A percentile compares a stretch with the other conserved stretches of the same genome.
phyloP scores from a whole-genome alignment of 2,329 filamentous ascomycete genomes.

The Elsinoe arachidis region DNA sequence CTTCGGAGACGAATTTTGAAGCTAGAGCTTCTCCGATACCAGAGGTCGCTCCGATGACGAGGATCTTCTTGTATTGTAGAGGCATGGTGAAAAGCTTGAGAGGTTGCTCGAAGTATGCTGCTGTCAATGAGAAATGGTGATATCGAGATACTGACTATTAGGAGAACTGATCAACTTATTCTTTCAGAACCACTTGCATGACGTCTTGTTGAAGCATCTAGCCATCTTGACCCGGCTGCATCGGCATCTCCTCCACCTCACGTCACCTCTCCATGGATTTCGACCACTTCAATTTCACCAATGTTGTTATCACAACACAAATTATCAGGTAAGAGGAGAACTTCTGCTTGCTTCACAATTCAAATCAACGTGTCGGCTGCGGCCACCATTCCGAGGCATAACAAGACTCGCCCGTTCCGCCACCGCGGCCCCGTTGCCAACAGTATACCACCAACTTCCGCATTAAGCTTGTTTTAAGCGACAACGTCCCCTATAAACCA shows the following conservation, averaged over 20 bases:
- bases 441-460: neutral
- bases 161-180: neutral
- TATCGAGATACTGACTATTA: neutral
- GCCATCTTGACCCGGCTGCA: neutral
- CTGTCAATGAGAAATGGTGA: neutral
- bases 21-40: conserved; percentile 46
- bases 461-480: conserved; percentile 2
- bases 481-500: neutral
- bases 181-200: neutral
- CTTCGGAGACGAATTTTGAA: conserved; percentile 39
- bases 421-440: neutral
- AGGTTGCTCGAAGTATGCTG: neutral
- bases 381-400: no score
- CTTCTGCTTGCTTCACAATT: no score
- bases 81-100: conserved; percentile 16
- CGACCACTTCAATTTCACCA: no score
- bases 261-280: neutral
- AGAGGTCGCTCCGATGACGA: conserved; percentile 46
- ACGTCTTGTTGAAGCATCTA: neutral
- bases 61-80: conserved; percentile 46
- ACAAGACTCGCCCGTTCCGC: neutral
- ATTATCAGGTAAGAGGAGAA: no score
- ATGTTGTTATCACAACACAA: no score
- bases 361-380: no score
- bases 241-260: neutral